Evolutionary conservation across 768 basidiomycete species (phyloP), one percentile per base, ranked within the genome.

Genomic region (Mycena pura): DNA sequence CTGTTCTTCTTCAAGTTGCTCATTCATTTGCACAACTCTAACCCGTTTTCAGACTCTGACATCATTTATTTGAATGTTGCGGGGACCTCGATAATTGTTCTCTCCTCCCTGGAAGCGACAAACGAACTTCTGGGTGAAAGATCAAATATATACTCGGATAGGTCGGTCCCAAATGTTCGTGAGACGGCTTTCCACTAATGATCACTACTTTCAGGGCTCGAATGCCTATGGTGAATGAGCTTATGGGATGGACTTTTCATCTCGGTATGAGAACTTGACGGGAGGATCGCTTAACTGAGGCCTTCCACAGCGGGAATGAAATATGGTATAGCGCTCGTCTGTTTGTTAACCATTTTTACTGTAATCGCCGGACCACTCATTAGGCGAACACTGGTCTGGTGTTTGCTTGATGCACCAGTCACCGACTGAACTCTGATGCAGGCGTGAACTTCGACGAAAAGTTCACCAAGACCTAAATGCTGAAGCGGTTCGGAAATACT

Each of bases 121-220:
- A 41, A 71, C 24, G 78, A 77, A 36, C 68, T 78, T 64, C 70
- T 80, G 36, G 77, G 79, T n/a, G 76, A 75, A 60, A 75, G 78
- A 52, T 56, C 53, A 3, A 9, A 40, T 2, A 29, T 51, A 14
- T 62, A 62, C 24, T 62, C 60, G 5, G 53, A 55, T n/a, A 34
- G 53, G 53, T n/a, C 48, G 21, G 10, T n/a, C n/a, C n/a, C n/a
- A n/a, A n/a, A n/a, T n/a, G n/a, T n/a, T n/a, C n/a, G n/a, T n/a
- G n/a, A n/a, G n/a, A n/a, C n/a, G n/a, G n/a, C n/a, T n/a, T n/a
- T n/a, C n/a, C n/a, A n/a, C n/a, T n/a, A n/a, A n/a, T 24, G n/a
- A n/a, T 34, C 4, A 50, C 27, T 3, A 8, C 11, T 5, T 6
- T 34, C 10, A 50, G 48, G 13, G 34, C 57, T 4, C 27, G 41